Evolutionary conservation across 2,329 filamentous ascomycete species (phyloP), one percentile per base, ranked within the genome.

Genomic region (Corinectria fuckeliana): DNA sequence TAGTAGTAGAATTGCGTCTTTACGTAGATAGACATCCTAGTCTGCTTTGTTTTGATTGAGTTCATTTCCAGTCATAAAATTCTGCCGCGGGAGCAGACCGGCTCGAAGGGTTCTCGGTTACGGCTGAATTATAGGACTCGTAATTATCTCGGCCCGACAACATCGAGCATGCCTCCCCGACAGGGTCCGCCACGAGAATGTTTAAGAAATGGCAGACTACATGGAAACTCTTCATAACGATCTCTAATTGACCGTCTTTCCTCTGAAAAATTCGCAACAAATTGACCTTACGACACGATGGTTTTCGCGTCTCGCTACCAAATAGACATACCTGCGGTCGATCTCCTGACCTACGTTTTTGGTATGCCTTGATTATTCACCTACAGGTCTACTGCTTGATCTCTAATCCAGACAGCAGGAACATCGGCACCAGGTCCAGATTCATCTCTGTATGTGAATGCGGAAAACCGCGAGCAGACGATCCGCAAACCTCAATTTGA

Each of bases 271-370:
- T 28, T 28, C n/a, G 39, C 21, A 21, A 44, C 3, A 5, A 26
- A 23, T 44, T 21, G n/a, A 5, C 13, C n/a, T 30, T 14, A 25
- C 23, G 11, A 9, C 13, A 45, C 42, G 34, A 54, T 54, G 32
- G 39, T 42, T 28, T 42, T 55, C 25, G 49, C 42, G 9, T 55
- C 42, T 38, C 23, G 42, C 9, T 30, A 48, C n/a, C 28, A 42
- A 28, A 49, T 55, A 26, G 25, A 49, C 7, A 42, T 55, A 39
- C 42, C 51, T 21, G 10, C 28, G 30, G 51, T 32, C 16, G 51
- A 48, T 28, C 21, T 55, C 7, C 42, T 54, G 30, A 55, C 51
- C 11, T 48, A 55, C 5, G 26, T 55, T 13, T 55, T 48, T 13
- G 42, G 51, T 48, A 52, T 14, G 26, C 2, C 25, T 6, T 20